Conservation (phyloP, 768 basidiomycete genomes). For the Pleurotus cornucopiae region DNA sequence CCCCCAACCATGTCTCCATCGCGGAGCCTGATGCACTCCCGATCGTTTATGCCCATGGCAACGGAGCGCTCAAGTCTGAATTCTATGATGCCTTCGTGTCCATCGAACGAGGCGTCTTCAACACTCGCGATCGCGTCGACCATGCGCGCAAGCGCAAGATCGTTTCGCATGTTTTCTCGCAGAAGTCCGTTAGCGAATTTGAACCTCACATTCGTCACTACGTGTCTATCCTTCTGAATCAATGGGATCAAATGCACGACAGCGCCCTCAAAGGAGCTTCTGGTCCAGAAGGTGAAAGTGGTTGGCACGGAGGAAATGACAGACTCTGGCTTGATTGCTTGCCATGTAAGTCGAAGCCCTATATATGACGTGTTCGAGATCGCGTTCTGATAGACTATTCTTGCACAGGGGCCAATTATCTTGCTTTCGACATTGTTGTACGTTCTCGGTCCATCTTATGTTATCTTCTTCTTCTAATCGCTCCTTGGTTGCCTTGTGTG, state of each 20-base stretch:
- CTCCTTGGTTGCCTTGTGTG: background rate
- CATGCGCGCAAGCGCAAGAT: conserved; percentile 92
- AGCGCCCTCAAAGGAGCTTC: conserved; percentile 49
- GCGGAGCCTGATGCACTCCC: conserved; percentile 75
- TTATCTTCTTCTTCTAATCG: background rate
- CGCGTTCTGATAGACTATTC: conserved; percentile 9
- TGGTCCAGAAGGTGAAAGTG: conserved; percentile 59
- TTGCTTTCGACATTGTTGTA: conserved; percentile 67
- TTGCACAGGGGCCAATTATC: conserved; percentile 45
- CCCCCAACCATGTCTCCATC: conserved; percentile 75
- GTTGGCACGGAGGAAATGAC: conserved; percentile 58
- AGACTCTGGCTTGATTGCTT: conserved; percentile 72
- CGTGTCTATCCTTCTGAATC: conserved; percentile 53
- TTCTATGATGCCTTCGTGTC: conserved; percentile 82
- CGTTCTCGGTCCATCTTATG: background rate
- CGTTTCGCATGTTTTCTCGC: conserved; percentile 79
- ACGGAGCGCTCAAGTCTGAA: conserved; percentile 74
- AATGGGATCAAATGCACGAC: conserved; percentile 73
- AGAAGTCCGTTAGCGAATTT: conserved; percentile 83
- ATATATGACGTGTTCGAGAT: background rate
- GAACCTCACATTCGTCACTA: conserved; percentile 72
- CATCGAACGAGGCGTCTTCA: conserved; percentile 71
- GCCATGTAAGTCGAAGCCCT: conserved; percentile 47
- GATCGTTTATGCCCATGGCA: conserved; percentile 77
- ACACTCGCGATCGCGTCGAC: conserved; percentile 70